Evolutionary conservation across 805 yeast species (phyloP), one percentile per base, ranked within the genome.

Genomic region (Lipomyces mesembrius): DNA sequence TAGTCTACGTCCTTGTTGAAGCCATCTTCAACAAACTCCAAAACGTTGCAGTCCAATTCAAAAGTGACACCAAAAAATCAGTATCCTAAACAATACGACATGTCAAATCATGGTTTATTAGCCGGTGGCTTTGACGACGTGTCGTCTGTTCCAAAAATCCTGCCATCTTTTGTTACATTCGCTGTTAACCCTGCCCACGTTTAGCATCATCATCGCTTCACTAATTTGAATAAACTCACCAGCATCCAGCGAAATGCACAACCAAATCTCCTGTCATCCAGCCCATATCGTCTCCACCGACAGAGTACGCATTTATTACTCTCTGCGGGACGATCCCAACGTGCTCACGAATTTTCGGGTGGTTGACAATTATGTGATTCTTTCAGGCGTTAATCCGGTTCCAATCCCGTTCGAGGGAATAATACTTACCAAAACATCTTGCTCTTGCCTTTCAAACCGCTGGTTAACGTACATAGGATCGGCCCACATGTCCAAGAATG

Each of bases 401-500:
- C 14, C 32, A 27, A 52, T 14, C n/a, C 14, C 9, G 14, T 52
- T 5, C 11, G 22, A 5, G 20, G 20, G n/a, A 22, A 52, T 22
- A 52, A 22, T 22, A 8, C 55, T 9, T 14, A 52, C 55, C 66
- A 91, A 80, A 1, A 94, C 92, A 74, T 90, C 96, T 76, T 91
- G 96, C 75, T 91, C 97, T 73, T 90, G 49, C 49, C 49, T 96
- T 74, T 89, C 95, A 84, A 86, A 87, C 75, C 88, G 93, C 76
- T 89, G 95, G 77, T 90, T 89, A 78, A 87, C 81, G 3, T 88
- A 90, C 49, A 43, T 43, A 6, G 96, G 95, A 73, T 91, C 96
- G 92, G 94, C 90, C 96, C 96, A 90, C 14, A 84, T 73, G 75
- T 90, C 95, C 65, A 91, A 79, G 55, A 91, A 77, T 74, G 88